phyloP scores from a whole-genome alignment of 495 filamentous ascomycete genomes.

The Cercophora samala region DNA sequence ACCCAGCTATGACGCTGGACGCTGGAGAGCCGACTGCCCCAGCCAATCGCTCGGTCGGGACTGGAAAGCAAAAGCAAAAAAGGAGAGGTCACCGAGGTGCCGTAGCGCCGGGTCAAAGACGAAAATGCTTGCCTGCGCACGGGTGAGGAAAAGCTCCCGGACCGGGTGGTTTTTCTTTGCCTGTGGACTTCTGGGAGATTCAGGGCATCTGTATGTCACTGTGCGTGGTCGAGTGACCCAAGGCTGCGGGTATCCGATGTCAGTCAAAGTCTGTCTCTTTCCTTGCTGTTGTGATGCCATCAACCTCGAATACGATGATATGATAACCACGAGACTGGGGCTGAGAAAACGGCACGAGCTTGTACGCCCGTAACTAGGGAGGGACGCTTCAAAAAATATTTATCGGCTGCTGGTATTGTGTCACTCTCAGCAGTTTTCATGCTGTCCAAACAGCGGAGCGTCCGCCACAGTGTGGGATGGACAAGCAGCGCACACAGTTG shows the following conservation, averaged over 20 bases:
- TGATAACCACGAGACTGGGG: not conserved
- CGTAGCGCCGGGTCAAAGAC: conserved; percentile 7
- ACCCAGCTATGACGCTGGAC: not conserved
- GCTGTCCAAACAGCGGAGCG: not conserved
- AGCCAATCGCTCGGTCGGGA: conserved; percentile 3
- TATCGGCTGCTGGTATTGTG: not conserved
- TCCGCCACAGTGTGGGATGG: not conserved
- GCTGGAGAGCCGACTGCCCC: not conserved
- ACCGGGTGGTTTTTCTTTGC: not conserved
- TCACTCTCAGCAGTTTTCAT: not conserved
- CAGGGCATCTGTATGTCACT: not conserved
- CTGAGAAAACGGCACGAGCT: not conserved
- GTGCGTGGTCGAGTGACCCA: not conserved
- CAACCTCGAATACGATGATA: not conserved
- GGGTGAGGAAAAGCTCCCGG: not conserved
- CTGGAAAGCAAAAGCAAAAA: not conserved
- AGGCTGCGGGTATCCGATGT: not conserved
- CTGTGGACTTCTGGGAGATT: not conserved
- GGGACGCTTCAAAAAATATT: not conserved
- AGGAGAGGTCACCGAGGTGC: not conserved
- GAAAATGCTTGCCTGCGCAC: not conserved
- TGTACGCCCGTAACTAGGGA: not conserved
- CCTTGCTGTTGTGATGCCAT: not conserved
- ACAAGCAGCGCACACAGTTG: not conserved
- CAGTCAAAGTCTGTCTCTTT: not conserved